phyloP scores from a whole-genome alignment of 768 basidiomycete genomes.

The Leccinum boreale region DNA sequence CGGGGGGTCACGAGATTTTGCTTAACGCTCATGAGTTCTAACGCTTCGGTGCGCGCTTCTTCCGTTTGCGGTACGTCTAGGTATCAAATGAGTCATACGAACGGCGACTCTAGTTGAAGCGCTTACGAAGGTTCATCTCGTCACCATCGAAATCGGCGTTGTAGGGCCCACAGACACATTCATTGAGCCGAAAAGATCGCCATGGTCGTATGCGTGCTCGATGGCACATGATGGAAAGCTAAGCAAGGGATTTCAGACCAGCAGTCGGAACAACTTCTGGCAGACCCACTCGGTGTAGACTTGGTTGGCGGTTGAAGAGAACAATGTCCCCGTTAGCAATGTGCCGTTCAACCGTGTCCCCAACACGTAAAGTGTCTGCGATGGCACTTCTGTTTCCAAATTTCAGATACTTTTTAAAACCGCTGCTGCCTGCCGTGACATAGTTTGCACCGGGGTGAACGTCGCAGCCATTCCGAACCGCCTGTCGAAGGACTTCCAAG shows the following conservation, averaged over 20 bases:
- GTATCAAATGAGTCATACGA: neutral
- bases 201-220: conserved; percentile 94
- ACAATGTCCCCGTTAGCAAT: conserved; percentile 94
- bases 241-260: conserved; percentile 4
- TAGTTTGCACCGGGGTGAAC: conserved; percentile 96
- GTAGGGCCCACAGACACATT: conserved; percentile 99
- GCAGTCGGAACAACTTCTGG: neutral
- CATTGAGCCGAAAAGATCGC: conserved; percentile 95
- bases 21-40: conserved; percentile 96
- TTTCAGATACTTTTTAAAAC: conserved; percentile 83
- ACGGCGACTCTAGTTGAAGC: neutral
- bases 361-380: conserved; percentile 79
- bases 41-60: conserved; percentile 94
- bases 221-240: conserved; percentile 99
- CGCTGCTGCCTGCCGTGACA: conserved; percentile 74
- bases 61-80: conserved; percentile 98
- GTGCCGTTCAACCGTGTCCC: conserved; percentile 94
- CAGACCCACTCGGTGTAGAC: conserved; percentile 80
- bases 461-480: conserved; percentile 85
- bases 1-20: conserved; percentile 96
- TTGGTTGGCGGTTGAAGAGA: conserved; percentile 97
- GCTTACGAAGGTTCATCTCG: conserved; percentile 97
- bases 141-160: conserved; percentile 99
- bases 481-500: conserved; percentile 67
- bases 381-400: conserved; percentile 80